Conservation (phyloP, 1,284 basidiomycete genomes). For the Cronartium quercuum region DNA sequence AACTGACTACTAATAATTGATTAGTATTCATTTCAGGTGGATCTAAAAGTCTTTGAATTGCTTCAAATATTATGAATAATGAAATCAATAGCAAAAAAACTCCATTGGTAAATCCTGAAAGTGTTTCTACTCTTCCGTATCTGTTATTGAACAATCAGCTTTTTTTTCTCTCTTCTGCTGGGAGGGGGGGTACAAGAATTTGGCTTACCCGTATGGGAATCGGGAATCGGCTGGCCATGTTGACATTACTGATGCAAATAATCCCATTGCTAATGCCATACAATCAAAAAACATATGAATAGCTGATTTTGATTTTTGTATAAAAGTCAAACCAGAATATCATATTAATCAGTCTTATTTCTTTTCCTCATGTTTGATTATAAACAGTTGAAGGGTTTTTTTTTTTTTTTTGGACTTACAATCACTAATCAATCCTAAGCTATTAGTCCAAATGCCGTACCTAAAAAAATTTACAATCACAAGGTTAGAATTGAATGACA, state of each 20-base stretch:
- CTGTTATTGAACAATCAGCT: no score
- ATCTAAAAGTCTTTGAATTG: slow-evolving; percentile 86
- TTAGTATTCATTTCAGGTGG: slow-evolving; percentile 98
- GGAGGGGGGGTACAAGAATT: background rate
- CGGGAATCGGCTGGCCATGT: slow-evolving; percentile 90
- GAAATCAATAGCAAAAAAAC: slow-evolving; percentile 94
- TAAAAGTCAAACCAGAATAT: no score
- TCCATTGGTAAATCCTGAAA: slow-evolving; percentile 97
- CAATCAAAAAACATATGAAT: slow-evolving; percentile 99
- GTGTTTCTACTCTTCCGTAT: slow-evolving; percentile 94
- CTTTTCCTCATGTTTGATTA: background rate
- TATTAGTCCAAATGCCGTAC: slow-evolving; percentile 97
- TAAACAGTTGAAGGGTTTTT: no score
- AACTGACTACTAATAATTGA: slow-evolving; percentile 82
- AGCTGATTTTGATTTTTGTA: no score
- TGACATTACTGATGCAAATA: slow-evolving; percentile 95
- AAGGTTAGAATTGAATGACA: background rate
- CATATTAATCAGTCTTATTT: background rate
- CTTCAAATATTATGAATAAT: slow-evolving; percentile 97
- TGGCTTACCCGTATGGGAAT: slow-evolving; percentile 82
- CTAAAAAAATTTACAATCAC: slow-evolving; percentile 54
- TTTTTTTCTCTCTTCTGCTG: slow-evolving; percentile 21
- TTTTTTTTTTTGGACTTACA: slow-evolving; percentile 64
- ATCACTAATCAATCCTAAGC: slow-evolving; percentile 90
- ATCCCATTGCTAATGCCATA: slow-evolving; percentile 89